Conservation (phyloP, 192 early-diverging fungal genomes). For the Coemansia sp. region DNA sequence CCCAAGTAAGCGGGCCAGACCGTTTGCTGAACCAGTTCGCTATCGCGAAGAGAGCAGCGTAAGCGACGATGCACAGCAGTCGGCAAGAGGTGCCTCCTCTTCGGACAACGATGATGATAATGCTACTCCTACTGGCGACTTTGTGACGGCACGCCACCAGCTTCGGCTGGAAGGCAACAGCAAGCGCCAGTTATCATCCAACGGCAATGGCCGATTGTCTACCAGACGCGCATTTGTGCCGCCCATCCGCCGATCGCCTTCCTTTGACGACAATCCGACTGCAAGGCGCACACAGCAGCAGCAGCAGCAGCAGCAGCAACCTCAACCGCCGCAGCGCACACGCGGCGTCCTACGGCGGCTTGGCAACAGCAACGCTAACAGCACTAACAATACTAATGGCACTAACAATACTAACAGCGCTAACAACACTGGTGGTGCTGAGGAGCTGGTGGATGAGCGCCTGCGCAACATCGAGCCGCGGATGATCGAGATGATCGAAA, state of each 20-base stretch:
- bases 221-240: constrained; percentile 25
- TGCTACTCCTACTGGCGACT: constrained; percentile 7
- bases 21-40: background rate
- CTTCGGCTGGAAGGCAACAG: constrained; percentile 23
- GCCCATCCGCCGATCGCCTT: constrained; percentile 25
- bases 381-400: constrained; percentile 4
- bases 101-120: background rate
- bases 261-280: constrained; percentile 6
- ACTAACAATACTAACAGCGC: background rate
- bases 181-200: constrained; percentile 25
- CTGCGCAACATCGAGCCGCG: constrained; percentile 82
- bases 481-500: constrained; percentile 86
- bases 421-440: background rate
- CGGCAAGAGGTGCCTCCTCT: background rate
- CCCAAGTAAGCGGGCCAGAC: no score
- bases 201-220: background rate
- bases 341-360: background rate
- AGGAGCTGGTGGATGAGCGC: constrained; percentile 62
- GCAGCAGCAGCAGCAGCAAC: constrained; percentile 13
- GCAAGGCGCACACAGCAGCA: constrained; percentile 19
- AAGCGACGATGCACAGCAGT: background rate
- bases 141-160: constrained; percentile 47
- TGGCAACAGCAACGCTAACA: no score
- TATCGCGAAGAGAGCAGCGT: background rate
- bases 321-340: background rate